phyloP scores from a whole-genome alignment of 2,329 filamentous ascomycete genomes.

The Lecanicillium sp. region DNA sequence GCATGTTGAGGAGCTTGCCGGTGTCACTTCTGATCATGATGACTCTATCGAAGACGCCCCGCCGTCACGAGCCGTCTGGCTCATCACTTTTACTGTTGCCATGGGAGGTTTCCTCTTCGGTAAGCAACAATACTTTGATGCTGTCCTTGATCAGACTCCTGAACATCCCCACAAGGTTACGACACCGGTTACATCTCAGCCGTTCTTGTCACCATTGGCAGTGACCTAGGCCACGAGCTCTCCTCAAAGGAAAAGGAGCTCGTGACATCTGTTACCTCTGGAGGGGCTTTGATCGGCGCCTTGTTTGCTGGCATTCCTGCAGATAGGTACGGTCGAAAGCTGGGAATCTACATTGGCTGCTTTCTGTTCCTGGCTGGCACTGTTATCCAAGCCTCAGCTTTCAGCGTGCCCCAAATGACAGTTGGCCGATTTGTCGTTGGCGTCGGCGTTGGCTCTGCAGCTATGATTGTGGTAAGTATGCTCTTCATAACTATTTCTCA shows the following conservation, averaged over 20 bases:
- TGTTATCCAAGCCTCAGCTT: conserved; percentile 18
- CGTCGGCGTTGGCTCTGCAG: conserved; percentile 37
- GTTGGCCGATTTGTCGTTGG: conserved; percentile 34
- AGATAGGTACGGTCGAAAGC: conserved; percentile 18
- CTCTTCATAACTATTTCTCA: no score
- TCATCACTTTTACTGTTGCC: conserved; percentile 18
- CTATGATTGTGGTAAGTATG: conserved; percentile 31
- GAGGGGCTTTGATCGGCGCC: conserved; percentile 20
- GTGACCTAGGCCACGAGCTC: conserved; percentile 13
- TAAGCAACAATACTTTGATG: no score
- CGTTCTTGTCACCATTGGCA: conserved; percentile 15
- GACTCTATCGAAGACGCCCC: conserved; percentile 18
- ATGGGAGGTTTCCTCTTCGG: conserved; percentile 20
- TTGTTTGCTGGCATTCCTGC: conserved; percentile 18
- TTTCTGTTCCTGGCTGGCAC: conserved; percentile 17
- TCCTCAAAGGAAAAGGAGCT: conserved; percentile 33
- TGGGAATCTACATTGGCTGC: conserved; percentile 19
- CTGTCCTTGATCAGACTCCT: conserved; percentile 15
- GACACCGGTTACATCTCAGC: conserved; percentile 15
- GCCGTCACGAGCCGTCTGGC: conserved; percentile 17
- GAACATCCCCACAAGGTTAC: conserved; percentile 25
- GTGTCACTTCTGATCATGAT: conserved; percentile 6
- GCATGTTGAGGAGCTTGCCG: no score
- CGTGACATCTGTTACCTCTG: conserved; percentile 42
- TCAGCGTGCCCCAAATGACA: conserved; percentile 18